Base-by-base conservation (phyloP, 345 rosid genomes). In the Mangifera indica region DNA sequence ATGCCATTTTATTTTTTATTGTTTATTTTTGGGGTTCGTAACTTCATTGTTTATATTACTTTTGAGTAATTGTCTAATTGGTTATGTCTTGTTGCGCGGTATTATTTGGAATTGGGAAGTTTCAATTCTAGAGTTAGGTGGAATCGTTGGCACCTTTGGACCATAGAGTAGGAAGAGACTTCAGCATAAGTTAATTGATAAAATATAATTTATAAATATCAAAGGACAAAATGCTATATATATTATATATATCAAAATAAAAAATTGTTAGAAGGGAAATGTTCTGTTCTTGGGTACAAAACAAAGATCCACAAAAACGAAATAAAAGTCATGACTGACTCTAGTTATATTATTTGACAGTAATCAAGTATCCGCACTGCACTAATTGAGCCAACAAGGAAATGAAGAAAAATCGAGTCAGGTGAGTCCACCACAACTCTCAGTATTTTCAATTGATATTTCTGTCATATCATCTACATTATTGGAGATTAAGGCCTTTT, bases 401-500 rank as follows among this genome's bases (percentile, higher is more conserved):
- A 6, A n/a, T 48, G 24, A 45, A 48, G 32, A 34, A 46, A 34
- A 32, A 1, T 66, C 12, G 51, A 46, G 51, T 11, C 34, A 44
- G 22, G 69, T 53, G 72, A 74, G 66, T 63, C 79, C 60, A 56
- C 53, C 22, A 13, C 66, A 72, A 60, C 40, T 67, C 29, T 52
- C 69, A 3, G 57, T 63, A 54, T 69, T 78, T 44, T 81, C 81
- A 1, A 29, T 72, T 11, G 80, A 69, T 26, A 73, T 64, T 42
- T 78, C 78, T 1, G 84, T 64, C 13, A 70, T 78, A 51, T 79
- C 77, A 49, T 79, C 77, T 15, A 54, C 24, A 4, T 63, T 8
- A 54, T 49, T 45, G 24, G 78, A 52, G 42, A 72, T 24, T 11
- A 76, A 7, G 3, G 55, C 21, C 58, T 68, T 73, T 37, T 72